Base-by-base conservation (phyloP, 2,329 filamentous ascomycete genomes). In the Ophiocordyceps australis region DNA sequence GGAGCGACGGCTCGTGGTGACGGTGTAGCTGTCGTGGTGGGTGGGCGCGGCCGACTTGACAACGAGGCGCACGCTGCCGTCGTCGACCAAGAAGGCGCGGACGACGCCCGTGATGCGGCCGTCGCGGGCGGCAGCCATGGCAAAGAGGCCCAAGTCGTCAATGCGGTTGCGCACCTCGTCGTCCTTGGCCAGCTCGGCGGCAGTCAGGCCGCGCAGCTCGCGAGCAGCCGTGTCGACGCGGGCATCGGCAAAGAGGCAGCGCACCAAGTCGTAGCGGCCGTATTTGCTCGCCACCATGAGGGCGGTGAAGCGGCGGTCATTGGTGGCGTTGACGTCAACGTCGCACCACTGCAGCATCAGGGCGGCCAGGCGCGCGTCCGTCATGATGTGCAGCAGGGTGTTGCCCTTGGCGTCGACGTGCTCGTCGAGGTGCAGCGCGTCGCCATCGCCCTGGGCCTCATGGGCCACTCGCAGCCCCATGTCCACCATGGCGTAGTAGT, bases 271-370 rank as follows among this genome's bases (percentile, higher is more conserved):
- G 28, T 92, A 77, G 33, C 89, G 71, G 18, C 89, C 89, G 43
- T 95, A 98, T 48, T 98, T 98, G 63, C 86, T 95, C 7, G 86
- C 86, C 33, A 98, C 78, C 89, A 98, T 98, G 29, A 98, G 59
- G 2, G 89, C 75, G 0, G 91, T 98, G 43, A 98, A 95, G 24
- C 71, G 76, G 53, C 82, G 93, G 39, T 95, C 85, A 42, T 98
- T 98, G 7, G 75, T 78, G 7, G 86, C 85, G 50, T 98, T 98
- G 28, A 86, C 80, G 43, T 98, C 83, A n/a, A 83, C 77, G 38
- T 98, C 89, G 50, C 85, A 92, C 31, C 75, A 67, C 29, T 78
- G 66, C 19, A 98, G 57, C 21, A 95, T 76, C 31, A 69, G 67
- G 28, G 73, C 45, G 3, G 81, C 79, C 24, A 95, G 62, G 28